phyloP scores from a whole-genome alignment of 2,329 filamentous ascomycete species.

The Cordyceps javanica region DNA sequence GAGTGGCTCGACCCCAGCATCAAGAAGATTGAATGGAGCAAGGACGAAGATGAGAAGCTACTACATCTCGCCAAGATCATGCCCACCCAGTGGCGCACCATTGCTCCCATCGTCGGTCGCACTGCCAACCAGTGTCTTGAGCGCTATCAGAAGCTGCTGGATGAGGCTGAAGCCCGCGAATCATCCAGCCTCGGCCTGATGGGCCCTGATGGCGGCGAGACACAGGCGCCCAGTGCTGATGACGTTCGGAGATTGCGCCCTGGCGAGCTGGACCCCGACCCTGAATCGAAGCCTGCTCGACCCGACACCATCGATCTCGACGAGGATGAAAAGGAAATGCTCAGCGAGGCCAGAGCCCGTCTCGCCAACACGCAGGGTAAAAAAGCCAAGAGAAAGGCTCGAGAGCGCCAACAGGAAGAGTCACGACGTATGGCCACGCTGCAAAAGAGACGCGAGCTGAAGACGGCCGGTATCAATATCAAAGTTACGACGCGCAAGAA shows the following conservation, averaged over 20 bases:
- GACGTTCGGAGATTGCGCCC: constrained; percentile 84
- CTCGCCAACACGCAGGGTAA: constrained; percentile 97
- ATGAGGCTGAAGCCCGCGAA: constrained; percentile 90
- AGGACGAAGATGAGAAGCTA: constrained; percentile 97
- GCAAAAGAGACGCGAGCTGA: constrained; percentile 93
- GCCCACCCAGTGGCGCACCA: constrained; percentile 98
- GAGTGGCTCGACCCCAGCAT: constrained; percentile 98
- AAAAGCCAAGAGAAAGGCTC: constrained; percentile 95
- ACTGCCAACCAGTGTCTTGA: constrained; percentile 97
- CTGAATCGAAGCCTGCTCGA: constrained; percentile 89
- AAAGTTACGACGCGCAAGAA: constrained; percentile 88
- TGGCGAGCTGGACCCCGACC: constrained; percentile 94
- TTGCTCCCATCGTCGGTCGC: constrained; percentile 91
- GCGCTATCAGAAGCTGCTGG: constrained; percentile 91
- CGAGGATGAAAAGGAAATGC: constrained; percentile 99
- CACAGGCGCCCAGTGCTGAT: constrained; percentile 81
- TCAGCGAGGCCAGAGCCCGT: constrained; percentile 93
- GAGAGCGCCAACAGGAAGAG: constrained; percentile 92
- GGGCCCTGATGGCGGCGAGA: constrained; percentile 81
- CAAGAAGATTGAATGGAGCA: constrained; percentile 98
- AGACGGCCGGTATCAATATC: constrained; percentile 97
- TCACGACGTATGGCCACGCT: constrained; percentile 82
- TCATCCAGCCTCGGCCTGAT: constrained; percentile 75
- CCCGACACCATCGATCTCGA: constrained; percentile 97
- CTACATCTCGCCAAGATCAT: constrained; percentile 96